Base-by-base conservation (phyloP, 106 monocot genomes). In the Hemerocallis citrina region DNA sequence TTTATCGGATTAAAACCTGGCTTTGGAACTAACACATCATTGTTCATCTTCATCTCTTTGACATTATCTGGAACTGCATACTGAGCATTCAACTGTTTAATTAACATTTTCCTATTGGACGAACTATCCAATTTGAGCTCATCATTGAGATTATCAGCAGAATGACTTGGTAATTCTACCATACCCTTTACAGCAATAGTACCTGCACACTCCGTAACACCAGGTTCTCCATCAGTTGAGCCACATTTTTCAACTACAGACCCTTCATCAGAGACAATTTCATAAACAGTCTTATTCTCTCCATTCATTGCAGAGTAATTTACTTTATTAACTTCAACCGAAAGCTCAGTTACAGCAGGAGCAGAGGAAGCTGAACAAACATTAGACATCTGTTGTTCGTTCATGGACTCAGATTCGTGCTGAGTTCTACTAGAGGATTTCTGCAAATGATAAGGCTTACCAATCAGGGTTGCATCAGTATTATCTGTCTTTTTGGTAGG, bases 161-260 rank as follows among this genome's bases (percentile, higher is more conserved):
- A 52, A 60, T 72, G 52, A 55, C 19, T 68, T 41, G 67, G 54
- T 9, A 57, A 14, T 24, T 57, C 46, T 30, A 58, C 22, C 19
- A 63, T 63, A 66, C n/a, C 15, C 20, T 40, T 59, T 21, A 43
- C 31, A 47, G 39, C 41, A 67, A 40, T 13, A 16, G 47, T 32
- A 55, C 74, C 62, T 38, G 74, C 63, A 49, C 62, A 65, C 41
- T 52, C 67, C 56, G 36, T 69, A 66, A 38, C 27, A 23, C 50
- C 68, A 67, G 52, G 32, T 45, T 52, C 59, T 57, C 77, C 74
- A 63, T 75, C 77, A 75, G 85, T 85, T 57, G 85, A 82, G 38
- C 72, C 76, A 77, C 82, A 79, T 55, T 82, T 85, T 40, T 80
- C 85, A 72, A 75, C 66, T 30, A 60, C 60, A 30, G 91, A 91